Conservation (phyloP, 208 protist genomes). For the Trypanosomatidae sp. region DNA sequence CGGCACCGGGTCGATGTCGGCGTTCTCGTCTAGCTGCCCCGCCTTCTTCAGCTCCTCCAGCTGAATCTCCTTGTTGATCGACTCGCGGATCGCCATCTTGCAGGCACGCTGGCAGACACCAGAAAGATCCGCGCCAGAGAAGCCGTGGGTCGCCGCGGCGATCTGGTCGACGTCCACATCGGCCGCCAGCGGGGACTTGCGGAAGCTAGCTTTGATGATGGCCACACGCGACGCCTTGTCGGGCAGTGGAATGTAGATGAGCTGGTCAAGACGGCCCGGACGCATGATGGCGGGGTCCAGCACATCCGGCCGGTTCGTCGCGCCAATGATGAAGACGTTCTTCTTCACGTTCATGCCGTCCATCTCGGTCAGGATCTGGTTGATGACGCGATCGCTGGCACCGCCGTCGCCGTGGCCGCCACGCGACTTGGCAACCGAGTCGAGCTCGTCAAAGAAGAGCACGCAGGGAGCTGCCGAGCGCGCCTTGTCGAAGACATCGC, state of each 20-base stretch:
- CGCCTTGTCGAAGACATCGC: slow-evolving; percentile 99
- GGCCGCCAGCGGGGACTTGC: slow-evolving; percentile 97
- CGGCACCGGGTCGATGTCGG: slow-evolving; percentile 88
- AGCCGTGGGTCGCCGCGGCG: slow-evolving; percentile 97
- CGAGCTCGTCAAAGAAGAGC: slow-evolving; percentile 99
- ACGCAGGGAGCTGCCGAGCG: slow-evolving; percentile 99
- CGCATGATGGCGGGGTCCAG: slow-evolving; percentile 99
- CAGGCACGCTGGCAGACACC: slow-evolving; percentile 90
- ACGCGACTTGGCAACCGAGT: slow-evolving; percentile 99
- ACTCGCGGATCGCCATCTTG: slow-evolving; percentile 93
- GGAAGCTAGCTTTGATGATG: slow-evolving; percentile 98
- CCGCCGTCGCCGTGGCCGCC: slow-evolving; percentile 97
- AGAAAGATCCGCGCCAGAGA: slow-evolving; percentile 99
- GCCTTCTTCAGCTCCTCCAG: slow-evolving; percentile 66
- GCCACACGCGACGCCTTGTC: slow-evolving; percentile 96
- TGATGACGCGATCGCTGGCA: slow-evolving; percentile 99
- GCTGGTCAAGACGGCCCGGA: slow-evolving; percentile 95
- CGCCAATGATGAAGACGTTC: slow-evolving; percentile 99
- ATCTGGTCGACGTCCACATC: slow-evolving; percentile 98
- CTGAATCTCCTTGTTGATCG: slow-evolving; percentile 89
- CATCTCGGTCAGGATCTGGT: slow-evolving; percentile 99
- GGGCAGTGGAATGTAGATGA: slow-evolving; percentile 99
- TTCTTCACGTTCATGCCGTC: slow-evolving; percentile 99
- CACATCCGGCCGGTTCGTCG: slow-evolving; percentile 99
- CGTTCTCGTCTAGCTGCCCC: slow-evolving; percentile 62